These are phyloP conservation scores for Macadamia tetraphylla DNA, from an alignment of 164 flowering plant species.

Conservation along the genomic window DNA sequence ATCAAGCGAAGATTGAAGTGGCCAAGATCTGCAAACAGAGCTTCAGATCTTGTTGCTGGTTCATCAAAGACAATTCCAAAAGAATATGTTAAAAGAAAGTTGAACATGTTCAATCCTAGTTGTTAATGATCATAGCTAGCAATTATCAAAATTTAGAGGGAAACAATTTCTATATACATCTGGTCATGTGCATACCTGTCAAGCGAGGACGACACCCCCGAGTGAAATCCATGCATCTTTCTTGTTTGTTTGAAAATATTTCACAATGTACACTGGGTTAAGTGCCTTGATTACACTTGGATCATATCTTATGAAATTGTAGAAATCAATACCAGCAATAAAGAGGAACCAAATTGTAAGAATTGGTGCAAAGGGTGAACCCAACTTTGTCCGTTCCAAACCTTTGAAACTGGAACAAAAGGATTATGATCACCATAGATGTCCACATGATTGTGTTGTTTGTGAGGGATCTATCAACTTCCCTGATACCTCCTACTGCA, in stretches of 20 bases:
- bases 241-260: background rate
- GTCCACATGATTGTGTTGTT: too few species aligned
- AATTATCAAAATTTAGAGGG: too few species aligned
- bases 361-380: background rate
- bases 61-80: too few species aligned
- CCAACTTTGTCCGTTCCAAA: background rate
- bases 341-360: background rate
- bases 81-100: too few species aligned
- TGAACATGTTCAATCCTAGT: too few species aligned
- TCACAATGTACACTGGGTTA: too few species aligned
- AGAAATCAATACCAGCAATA: background rate
- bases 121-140: too few species aligned
- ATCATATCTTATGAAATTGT: background rate
- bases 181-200: background rate
- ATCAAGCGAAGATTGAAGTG: slow-evolving; percentile 17
- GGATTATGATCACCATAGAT: too few species aligned
- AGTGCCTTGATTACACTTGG: background rate
- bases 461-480: too few species aligned
- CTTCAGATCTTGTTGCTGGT: slow-evolving; percentile 15
- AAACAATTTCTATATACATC: too few species aligned
- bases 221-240: background rate
- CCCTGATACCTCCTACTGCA: too few species aligned
- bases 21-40: slow-evolving; percentile 17
- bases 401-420: background rate
- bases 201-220: background rate